Percentiles rank a stretch among this genome's conserved stretches.
These are phyloP conservation scores for Paradendryphiella salina DNA, from an alignment of 2,329 filamentous ascomycete genomes.

Conservation along the genomic window DNA sequence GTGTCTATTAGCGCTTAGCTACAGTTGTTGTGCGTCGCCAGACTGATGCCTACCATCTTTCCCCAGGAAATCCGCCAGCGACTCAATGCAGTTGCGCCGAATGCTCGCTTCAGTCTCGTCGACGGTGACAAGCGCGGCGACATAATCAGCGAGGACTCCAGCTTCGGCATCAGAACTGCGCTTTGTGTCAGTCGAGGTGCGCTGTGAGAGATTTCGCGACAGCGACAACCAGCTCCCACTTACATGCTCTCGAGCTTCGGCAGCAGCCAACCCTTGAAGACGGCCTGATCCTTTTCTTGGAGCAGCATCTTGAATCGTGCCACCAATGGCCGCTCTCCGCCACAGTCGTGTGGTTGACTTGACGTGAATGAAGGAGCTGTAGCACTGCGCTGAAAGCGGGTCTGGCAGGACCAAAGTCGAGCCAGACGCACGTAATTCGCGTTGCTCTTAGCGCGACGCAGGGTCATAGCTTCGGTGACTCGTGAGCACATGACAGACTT, in stretches of 20 bases:
- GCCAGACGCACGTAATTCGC: constrained; percentile 14
- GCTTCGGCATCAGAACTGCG: constrained; percentile 75
- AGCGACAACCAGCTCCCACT: constrained; percentile 35
- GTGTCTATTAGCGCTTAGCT: constrained; percentile 53
- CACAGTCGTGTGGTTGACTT: not conserved
- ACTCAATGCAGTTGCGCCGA: constrained; percentile 67
- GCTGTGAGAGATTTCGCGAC: not conserved
- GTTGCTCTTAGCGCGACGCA: constrained; percentile 21
- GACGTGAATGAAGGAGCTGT: not conserved
- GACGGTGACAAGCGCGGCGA: constrained; percentile 74
- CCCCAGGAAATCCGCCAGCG: constrained; percentile 75
- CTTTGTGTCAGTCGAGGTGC: constrained; percentile 7
- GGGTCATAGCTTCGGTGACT: constrained; percentile 14
- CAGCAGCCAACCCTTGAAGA: constrained; percentile 76
- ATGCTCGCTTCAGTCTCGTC: constrained; percentile 64
- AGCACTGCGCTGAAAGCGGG: not conserved
- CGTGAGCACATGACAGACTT: constrained; percentile 22
- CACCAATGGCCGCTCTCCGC: constrained; percentile 2
- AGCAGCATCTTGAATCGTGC: constrained; percentile 54
- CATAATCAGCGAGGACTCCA: constrained; percentile 81
- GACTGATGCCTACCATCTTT: constrained; percentile 54
- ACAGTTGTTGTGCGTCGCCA: not conserved
- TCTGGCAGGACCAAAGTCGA: not conserved
- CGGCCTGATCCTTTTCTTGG: constrained; percentile 56
- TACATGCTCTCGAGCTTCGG: constrained; percentile 76